Conservation (phyloP, 2,329 filamentous ascomycete species). For the Arthroderma uncinatum region DNA sequence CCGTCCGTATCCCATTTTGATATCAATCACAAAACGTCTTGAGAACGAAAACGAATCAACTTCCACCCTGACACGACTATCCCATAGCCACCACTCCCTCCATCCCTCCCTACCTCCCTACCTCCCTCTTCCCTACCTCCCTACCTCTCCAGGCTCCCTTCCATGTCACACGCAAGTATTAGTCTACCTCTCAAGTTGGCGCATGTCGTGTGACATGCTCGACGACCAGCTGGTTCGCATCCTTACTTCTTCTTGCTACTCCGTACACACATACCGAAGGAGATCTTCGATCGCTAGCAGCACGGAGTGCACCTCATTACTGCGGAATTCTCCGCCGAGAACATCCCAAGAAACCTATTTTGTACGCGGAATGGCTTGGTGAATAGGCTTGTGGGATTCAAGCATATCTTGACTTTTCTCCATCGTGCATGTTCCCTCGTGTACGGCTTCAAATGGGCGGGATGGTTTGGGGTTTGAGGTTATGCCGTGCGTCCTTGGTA, state of each 20-base stretch:
- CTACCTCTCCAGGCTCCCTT: too few relatives aligned
- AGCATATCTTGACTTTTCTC: not conserved
- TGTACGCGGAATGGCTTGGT: not conserved
- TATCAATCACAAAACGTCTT: not conserved
- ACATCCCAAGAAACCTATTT: not conserved
- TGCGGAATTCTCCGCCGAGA: not conserved
- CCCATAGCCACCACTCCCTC: not conserved
- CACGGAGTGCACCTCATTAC: not conserved
- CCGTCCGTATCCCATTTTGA: not conserved
- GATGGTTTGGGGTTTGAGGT: not conserved
- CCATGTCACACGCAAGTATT: too few relatives aligned
- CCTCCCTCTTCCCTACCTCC: not conserved
- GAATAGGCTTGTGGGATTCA: not conserved
- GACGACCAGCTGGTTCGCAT: not conserved
- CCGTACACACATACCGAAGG: not conserved
- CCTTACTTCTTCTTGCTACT: not conserved
- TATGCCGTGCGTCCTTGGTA: constrained; percentile 2
- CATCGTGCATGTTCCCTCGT: not conserved
- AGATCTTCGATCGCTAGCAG: not conserved
- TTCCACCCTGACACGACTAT: too few relatives aligned
- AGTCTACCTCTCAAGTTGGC: not conserved
- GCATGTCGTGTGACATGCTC: not conserved
- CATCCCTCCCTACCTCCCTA: not conserved
- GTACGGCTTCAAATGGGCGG: not conserved
- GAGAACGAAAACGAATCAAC: not conserved